phyloP scores from a whole-genome alignment of 2,329 filamentous ascomycete genomes.

The Leptographium lundbergii region DNA sequence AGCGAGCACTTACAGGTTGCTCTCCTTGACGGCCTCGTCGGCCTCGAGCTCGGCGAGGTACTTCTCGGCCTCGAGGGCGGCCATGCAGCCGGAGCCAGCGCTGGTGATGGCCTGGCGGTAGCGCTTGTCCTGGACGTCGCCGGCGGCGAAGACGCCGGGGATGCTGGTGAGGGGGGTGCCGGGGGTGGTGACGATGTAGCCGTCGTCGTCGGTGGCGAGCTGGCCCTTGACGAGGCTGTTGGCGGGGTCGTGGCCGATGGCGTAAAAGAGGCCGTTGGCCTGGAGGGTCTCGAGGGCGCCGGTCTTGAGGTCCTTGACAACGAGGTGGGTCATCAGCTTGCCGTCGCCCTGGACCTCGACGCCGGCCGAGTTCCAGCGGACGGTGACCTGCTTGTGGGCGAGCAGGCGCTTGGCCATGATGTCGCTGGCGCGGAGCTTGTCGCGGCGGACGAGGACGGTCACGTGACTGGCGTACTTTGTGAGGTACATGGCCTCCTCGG shows the following conservation, averaged over 20 bases:
- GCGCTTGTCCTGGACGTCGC: constrained; percentile 96
- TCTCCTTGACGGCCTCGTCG: constrained; percentile 15
- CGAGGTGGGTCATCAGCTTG: constrained; percentile 77
- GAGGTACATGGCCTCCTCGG: constrained; percentile 93
- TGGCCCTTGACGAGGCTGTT: constrained; percentile 80
- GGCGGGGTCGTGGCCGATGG: constrained; percentile 91
- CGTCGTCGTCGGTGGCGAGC: constrained; percentile 75
- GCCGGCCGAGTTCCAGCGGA: constrained; percentile 72
- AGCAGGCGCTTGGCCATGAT: constrained; percentile 84
- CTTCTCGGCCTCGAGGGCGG: constrained; percentile 91
- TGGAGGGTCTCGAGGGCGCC: constrained; percentile 72
- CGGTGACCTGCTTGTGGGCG: constrained; percentile 77
- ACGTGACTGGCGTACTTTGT: constrained; percentile 97
- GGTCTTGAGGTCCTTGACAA: constrained; percentile 65
- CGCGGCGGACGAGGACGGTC: constrained; percentile 80
- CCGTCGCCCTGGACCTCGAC: constrained; percentile 76
- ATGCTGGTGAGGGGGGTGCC: constrained; percentile 82
- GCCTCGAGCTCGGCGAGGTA: constrained; percentile 69
- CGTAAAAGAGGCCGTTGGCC: constrained; percentile 92
- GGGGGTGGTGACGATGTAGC: constrained; percentile 80
- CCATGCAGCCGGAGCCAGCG: constrained; percentile 89
- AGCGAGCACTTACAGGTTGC: background rate
- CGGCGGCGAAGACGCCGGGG: constrained; percentile 88
- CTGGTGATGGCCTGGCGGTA: constrained; percentile 97
- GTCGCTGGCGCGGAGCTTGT: constrained; percentile 75